Percentiles rank a stretch among this genome's conserved stretches.
phyloP scores from a whole-genome alignment of 148 eudicot genomes.

The Dianthus caryophyllus region DNA sequence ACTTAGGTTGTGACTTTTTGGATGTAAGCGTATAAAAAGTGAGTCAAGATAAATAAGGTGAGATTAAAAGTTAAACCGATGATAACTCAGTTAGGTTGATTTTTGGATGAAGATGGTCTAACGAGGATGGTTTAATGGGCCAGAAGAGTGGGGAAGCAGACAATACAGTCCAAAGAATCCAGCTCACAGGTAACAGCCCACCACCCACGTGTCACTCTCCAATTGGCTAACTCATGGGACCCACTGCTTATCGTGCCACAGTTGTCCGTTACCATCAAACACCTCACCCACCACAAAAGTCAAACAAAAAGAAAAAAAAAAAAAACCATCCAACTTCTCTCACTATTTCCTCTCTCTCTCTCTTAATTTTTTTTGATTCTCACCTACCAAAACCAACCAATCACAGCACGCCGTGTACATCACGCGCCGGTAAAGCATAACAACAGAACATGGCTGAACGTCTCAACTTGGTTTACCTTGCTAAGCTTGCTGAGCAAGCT shows the following conservation, averaged over 20 bases:
- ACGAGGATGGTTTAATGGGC: no score
- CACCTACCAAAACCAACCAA: conserved; percentile 17
- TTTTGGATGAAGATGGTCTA: no score
- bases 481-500: conserved; percentile 22
- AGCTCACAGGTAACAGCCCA: conserved; percentile 2
- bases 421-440: background rate
- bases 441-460: conserved; percentile 6
- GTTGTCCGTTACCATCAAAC: background rate
- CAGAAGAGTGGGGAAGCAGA: background rate
- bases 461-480: conserved; percentile 11
- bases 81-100: no score
- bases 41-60: no score
- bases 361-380: background rate
- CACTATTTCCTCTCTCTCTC: no score
- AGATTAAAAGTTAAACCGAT: no score
- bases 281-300: background rate
- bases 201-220: background rate
- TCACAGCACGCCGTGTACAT: background rate
- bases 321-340: background rate
- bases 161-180: background rate
- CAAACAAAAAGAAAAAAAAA: background rate
- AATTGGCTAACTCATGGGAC: background rate
- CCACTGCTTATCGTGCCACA: conserved; percentile 1
- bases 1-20: no score
- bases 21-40: no score